phyloP scores from a whole-genome alignment of 2,329 filamentous ascomycete genomes.

The Epicoccum sorghinum region DNA sequence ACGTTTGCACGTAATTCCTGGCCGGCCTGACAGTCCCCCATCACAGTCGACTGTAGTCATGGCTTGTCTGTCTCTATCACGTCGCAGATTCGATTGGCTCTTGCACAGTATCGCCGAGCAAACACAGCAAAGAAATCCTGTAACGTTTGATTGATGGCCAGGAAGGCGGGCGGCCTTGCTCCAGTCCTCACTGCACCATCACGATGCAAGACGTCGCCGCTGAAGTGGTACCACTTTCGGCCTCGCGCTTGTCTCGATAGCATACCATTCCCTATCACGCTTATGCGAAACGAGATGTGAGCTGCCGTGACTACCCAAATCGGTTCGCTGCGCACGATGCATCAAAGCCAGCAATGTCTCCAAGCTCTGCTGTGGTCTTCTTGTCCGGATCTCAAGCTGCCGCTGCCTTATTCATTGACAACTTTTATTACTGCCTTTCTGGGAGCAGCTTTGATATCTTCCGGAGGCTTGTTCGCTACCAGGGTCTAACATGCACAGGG shows the following conservation, averaged over 20 bases:
- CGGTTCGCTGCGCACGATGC: constrained; percentile 25
- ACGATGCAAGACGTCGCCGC: constrained; percentile 5
- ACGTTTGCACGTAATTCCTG: constrained; percentile 22
- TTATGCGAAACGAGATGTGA: constrained; percentile 22
- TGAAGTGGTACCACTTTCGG: constrained; percentile 7
- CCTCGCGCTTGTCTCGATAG: constrained; percentile 2
- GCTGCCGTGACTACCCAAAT: constrained; percentile 38
- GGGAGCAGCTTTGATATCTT: background rate
- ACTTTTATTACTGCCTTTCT: constrained; percentile 5
- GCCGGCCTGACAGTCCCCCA: constrained; percentile 4
- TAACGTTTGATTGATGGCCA: background rate
- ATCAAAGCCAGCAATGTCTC: constrained; percentile 5
- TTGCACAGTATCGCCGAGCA: background rate
- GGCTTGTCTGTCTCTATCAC: background rate
- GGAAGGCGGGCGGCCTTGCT: background rate
- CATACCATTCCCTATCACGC: constrained; percentile 6
- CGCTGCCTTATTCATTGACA: background rate
- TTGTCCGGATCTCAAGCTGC: background rate
- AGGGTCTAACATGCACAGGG: constrained; percentile 24
- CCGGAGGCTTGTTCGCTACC: constrained; percentile 12
- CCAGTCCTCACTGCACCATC: background rate
- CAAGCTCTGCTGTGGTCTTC: background rate
- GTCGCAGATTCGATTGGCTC: background rate
- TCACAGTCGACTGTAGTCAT: background rate
- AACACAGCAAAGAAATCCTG: background rate